Evolutionary conservation across 1,284 basidiomycete genomes (phyloP), one percentile per base, ranked within the genome.

Genomic region (Inonotus obliquus): DNA sequence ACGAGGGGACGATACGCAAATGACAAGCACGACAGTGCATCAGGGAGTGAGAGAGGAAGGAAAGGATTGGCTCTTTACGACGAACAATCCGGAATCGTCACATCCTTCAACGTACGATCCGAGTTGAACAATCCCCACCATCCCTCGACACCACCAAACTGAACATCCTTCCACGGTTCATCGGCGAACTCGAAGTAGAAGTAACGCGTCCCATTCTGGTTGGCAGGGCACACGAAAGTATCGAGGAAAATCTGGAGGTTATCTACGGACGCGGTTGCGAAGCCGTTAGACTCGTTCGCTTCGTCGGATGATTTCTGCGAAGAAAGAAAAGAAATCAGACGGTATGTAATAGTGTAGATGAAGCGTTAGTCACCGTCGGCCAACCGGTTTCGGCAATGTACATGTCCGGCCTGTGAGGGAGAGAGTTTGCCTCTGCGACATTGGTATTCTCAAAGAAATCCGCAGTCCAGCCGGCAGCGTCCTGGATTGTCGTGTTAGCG

Each of bases 381-480:
- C 95, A 97, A 41, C 95, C 95, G 23, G 94, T 94, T 77, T 96
- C 94, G 10, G 93, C 93, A 66, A 96, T 93, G 75, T 86, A 94
- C 79, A 89, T 87, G 60, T 77, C 74, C 4, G 93, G 92, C 62
- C 85, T 81, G 74, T 92, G 92, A 14, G 81, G 59, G n/a, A 76
- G 67, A n/a, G 71, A 65, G 19, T 66, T 41, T 1, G 83, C 82
- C 27, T 77, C 76, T 47, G 70, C 75, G 7, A 91, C 81, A 70
- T 91, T 84, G 44, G 77, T 83, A 41, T 77, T 69, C 56, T 81
- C 68, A 73, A 84, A 86, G 75, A 84, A 90, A 17, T 79, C 69
- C 63, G 72, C 76, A 0, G 85, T 86, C 87, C 87, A 91, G 0
- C 67, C 78, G 0, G 94, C 88, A 1, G 92, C 91, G 32, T 84